Percentiles rank a stretch among this genome's conserved stretches.
Evolutionary conservation across 768 basidiomycete species (phyloP).

Genomic region (Boletus reticuloceps): DNA sequence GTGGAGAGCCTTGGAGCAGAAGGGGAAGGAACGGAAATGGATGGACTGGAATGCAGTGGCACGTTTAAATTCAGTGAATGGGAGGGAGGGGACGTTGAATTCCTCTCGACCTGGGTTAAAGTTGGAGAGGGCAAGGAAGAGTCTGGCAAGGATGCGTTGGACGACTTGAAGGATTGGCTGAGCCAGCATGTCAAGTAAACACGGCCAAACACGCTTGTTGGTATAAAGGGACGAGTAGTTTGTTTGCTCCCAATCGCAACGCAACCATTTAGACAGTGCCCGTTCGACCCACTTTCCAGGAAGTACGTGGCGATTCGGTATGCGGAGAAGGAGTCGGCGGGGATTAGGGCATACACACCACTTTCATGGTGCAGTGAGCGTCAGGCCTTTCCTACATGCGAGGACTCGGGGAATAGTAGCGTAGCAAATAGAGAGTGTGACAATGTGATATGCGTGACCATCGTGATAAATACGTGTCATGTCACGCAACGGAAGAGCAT

Average conservation of each 20-base stretch:
- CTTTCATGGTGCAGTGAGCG: slow-evolving; percentile 52
- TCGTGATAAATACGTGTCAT: slow-evolving; percentile 13
- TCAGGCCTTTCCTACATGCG: slow-evolving; percentile 65
- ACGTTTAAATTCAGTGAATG: slow-evolving; percentile 74
- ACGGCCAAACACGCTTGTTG: slow-evolving; percentile 24
- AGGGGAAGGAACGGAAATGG: slow-evolving; percentile 60
- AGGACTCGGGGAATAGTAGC: neutral
- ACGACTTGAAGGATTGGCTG: slow-evolving; percentile 48
- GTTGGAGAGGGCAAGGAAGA: slow-evolving; percentile 33
- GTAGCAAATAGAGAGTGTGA: neutral
- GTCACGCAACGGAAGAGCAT: slow-evolving; percentile 7
- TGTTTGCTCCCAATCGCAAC: slow-evolving; percentile 23
- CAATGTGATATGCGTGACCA: slow-evolving; percentile 5
- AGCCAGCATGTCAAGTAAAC: slow-evolving; percentile 32
- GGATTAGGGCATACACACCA: slow-evolving; percentile 62
- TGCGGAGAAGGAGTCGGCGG: slow-evolving; percentile 59
- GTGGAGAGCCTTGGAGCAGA: slow-evolving; percentile 75
- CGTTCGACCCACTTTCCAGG: slow-evolving; percentile 44
- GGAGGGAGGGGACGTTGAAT: slow-evolving; percentile 80
- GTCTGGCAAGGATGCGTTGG: slow-evolving; percentile 36
- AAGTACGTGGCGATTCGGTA: slow-evolving; percentile 65
- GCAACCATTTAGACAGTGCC: slow-evolving; percentile 77
- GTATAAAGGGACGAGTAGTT: slow-evolving; percentile 13
- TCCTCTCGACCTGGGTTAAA: slow-evolving; percentile 56
- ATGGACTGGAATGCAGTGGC: slow-evolving; percentile 69